These are phyloP conservation scores for Bothriochloa decipiens DNA, from an alignment of 176 grass and related monocot genomes.

Conservation along the genomic window DNA sequence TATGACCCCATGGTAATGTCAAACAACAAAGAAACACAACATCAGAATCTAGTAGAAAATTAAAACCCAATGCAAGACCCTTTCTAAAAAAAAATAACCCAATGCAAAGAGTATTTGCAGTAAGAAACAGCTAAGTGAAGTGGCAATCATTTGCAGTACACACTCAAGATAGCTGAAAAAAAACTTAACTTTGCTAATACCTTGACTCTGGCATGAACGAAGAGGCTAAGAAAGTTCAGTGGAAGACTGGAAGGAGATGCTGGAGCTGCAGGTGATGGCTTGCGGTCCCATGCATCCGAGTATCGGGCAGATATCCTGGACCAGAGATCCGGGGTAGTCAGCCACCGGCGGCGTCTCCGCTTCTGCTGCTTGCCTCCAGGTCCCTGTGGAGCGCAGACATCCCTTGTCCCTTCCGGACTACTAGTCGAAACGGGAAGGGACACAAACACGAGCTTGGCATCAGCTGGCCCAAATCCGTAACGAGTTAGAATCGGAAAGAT, in stretches of 20 bases:
- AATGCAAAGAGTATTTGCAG: constrained; percentile 18
- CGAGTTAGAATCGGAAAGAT: no score
- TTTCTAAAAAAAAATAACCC: not conserved
- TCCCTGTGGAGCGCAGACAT: not conserved
- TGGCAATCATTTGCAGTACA: not conserved
- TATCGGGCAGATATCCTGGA: not conserved
- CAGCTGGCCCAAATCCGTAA: no score
- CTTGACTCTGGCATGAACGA: constrained; percentile 18
- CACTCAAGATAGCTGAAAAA: not conserved
- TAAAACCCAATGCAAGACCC: not conserved
- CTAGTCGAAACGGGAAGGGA: not conserved
- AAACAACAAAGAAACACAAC: not conserved
- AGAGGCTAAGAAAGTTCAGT: not conserved
- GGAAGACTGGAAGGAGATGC: not conserved
- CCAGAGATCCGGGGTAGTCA: not conserved
- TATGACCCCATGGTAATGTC: not conserved
- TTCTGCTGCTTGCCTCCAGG: not conserved
- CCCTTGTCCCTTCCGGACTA: not conserved
- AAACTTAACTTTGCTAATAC: constrained; percentile 1
- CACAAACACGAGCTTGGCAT: not conserved
- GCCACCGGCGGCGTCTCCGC: not conserved
- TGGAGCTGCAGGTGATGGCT: not conserved
- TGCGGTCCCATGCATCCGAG: constrained; percentile 6
- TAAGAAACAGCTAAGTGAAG: not conserved
- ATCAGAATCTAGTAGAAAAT: not conserved